phyloP scores from a whole-genome alignment of 805 yeast species.

The Yarrowia bubula region DNA sequence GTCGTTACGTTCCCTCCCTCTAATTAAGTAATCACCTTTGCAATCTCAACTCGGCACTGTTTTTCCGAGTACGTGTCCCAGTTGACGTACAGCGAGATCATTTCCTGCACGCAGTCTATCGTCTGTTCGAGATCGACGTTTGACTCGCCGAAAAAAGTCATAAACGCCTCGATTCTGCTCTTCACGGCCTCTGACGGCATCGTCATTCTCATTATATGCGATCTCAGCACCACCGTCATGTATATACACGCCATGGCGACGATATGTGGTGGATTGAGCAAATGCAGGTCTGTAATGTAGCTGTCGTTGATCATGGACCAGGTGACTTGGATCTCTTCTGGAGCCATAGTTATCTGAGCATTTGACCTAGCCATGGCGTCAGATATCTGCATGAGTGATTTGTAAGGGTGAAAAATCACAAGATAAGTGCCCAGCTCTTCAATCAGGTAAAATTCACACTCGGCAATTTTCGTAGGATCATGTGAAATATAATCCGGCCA shows the following conservation, averaged over 20 bases:
- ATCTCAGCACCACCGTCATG: conserved; percentile 60
- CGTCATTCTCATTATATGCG: conserved; percentile 38
- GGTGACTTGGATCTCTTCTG: conserved; percentile 68
- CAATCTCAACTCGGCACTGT: conserved; percentile 12
- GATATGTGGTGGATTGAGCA: conserved; percentile 85
- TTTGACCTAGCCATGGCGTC: conserved; percentile 54
- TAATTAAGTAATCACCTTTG: conserved; percentile 3
- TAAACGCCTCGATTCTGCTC: conserved; percentile 53
- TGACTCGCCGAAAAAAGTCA: conserved; percentile 67
- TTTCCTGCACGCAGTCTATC: conserved; percentile 79
- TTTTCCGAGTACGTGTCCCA: conserved; percentile 81
- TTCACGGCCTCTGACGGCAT: conserved; percentile 41
- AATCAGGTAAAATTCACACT: conserved; percentile 88
- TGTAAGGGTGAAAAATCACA: conserved; percentile 45
- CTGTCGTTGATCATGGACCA: conserved; percentile 92
- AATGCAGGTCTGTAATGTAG: conserved; percentile 80
- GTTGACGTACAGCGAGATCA: conserved; percentile 72
- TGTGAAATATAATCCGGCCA: conserved; percentile 97
- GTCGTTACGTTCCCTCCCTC: background rate
- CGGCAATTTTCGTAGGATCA: conserved; percentile 88
- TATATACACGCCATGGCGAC: conserved; percentile 81
- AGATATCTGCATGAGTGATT: conserved; percentile 38
- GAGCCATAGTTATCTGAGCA: conserved; percentile 43
- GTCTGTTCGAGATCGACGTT: conserved; percentile 76
- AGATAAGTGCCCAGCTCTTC: conserved; percentile 64